Evolutionary conservation across 306 rosid species (phyloP).

Genomic region (Sechiopsis laciniata): DNA sequence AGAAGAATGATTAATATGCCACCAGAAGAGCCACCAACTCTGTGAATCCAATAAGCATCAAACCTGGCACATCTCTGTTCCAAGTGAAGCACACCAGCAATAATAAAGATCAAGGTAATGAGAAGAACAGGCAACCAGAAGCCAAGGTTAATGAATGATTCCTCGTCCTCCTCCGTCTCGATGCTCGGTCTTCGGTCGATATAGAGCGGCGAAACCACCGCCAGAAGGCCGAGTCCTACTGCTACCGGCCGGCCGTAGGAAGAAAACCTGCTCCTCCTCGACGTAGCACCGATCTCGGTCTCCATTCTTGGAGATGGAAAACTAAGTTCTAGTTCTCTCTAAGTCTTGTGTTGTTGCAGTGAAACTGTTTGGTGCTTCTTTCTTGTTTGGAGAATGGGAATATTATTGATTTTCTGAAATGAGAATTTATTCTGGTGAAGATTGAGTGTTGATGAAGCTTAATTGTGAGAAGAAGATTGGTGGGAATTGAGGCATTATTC

Average conservation of each 20-base stretch:
- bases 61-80: constrained; percentile 49
- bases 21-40: constrained; percentile 78
- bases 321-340: not conserved
- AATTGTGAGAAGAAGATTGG: not conserved
- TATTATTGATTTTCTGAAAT: not conserved
- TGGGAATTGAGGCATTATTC: constrained; percentile 15
- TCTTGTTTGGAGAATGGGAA: not conserved
- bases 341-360: not conserved
- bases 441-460: constrained; percentile 13
- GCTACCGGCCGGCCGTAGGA: constrained; percentile 54
- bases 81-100: constrained; percentile 41
- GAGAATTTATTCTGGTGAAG: constrained; percentile 11
- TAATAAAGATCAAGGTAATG: constrained; percentile 45
- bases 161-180: constrained; percentile 48
- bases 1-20: constrained; percentile 56
- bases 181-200: constrained; percentile 44
- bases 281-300: constrained; percentile 34
- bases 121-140: constrained; percentile 60
- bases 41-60: constrained; percentile 80
- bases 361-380: not conserved
- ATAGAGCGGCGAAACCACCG: constrained; percentile 76
- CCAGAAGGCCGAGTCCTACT: constrained; percentile 51
- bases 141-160: constrained; percentile 31
- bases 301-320: not conserved
- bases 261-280: constrained; percentile 46